A percentile compares a stretch with the other conserved stretches of the same genome.
phyloP scores from a whole-genome alignment of 331 rosid genomes.

The Saraca asoca region DNA sequence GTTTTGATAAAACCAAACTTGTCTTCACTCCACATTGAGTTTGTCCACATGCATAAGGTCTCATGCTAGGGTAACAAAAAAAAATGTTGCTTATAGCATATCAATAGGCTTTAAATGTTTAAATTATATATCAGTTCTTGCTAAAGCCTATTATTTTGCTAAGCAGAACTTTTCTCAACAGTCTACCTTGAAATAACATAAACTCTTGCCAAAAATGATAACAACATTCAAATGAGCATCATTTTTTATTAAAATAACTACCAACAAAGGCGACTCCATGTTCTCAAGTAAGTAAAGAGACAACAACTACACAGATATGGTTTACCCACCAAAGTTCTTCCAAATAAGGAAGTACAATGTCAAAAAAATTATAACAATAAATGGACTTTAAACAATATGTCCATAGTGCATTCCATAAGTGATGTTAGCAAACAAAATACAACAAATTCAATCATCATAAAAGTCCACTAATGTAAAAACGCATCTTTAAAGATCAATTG shows the following conservation, averaged over 20 bases:
- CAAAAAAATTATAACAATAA: no score
- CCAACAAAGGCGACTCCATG: slow-evolving; percentile 1
- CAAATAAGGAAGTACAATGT: no score
- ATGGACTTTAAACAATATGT: background rate
- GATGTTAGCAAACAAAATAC: background rate
- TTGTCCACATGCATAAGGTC: no score
- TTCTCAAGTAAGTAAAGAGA: background rate
- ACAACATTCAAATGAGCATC: background rate
- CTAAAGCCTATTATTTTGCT: slow-evolving; percentile 50
- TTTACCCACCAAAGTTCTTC: no score
- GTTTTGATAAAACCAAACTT: no score
- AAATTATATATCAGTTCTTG: slow-evolving; percentile 47
- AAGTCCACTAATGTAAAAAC: background rate
- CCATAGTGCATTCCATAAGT: no score
- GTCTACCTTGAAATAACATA: slow-evolving; percentile 40
- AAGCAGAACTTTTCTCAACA: slow-evolving; percentile 48
- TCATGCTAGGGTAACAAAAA: no score
- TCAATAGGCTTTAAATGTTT: background rate
- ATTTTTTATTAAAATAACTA: background rate
- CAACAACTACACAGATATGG: background rate
- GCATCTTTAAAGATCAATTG: background rate
- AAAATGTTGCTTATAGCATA: no score
- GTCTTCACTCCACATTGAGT: no score
- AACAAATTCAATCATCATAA: background rate
- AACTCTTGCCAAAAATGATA: slow-evolving; percentile 38